Percentiles rank a stretch among this genome's conserved stretches.
Conservation (phyloP, 1,284 basidiomycete genomes). For the Acaromyces ingoldii region DNA sequence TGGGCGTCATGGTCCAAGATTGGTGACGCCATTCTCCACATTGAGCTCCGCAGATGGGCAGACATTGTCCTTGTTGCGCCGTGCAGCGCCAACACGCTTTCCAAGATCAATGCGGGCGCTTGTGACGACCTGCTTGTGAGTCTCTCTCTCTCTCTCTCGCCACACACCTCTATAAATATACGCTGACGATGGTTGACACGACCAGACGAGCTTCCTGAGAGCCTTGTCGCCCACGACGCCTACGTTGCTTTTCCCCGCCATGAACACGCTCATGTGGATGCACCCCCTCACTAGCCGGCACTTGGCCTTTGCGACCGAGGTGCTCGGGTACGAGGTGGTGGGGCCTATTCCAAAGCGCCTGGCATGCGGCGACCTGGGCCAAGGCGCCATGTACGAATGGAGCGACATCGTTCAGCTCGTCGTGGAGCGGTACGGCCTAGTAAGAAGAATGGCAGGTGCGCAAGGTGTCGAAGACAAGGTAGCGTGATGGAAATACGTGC, state of each 20-base stretch:
- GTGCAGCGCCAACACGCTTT: conserved; percentile 88
- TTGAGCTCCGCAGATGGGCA: conserved; percentile 92
- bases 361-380: conserved; percentile 85
- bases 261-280: conserved; percentile 97
- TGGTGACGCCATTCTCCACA: conserved; percentile 90
- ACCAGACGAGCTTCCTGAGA: conserved; percentile 81
- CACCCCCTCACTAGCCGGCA: conserved; percentile 88
- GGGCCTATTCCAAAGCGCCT: conserved; percentile 81
- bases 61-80: conserved; percentile 90
- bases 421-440: conserved; percentile 18
- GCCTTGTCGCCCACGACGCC: conserved; percentile 75
- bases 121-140: conserved; percentile 85
- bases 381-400: conserved; percentile 47
- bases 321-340: conserved; percentile 71
- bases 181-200: no score
- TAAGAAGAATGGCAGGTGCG: no score
- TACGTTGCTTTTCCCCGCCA: conserved; percentile 87
- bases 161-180: not conserved
- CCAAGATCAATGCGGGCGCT: conserved; percentile 80
- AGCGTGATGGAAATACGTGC: no score
- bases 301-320: conserved; percentile 64
- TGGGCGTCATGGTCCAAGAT: conserved; percentile 70
- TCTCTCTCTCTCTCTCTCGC: conserved; percentile 8
- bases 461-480: no score
- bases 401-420: conserved; percentile 26